Conservation (phyloP, 176 grass and related monocot genomes). For the Triticum aestivum region IWGSC_CS_RefSeq_v2.1 NC_057811.1:393467435-393467934, state of each 20-base stretch:
- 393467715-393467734: neutral
- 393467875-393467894: no score
- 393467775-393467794: neutral
- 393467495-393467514: constrained; percentile 21
- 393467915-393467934: no score
- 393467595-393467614: no score
- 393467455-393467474: neutral
- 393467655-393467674: no score
- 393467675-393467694: no score
- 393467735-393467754: neutral
- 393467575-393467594: neutral
- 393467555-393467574: neutral
- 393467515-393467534: neutral
- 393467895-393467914: no score
- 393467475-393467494: constrained; percentile 13
- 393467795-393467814: neutral
- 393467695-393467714: neutral
- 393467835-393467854: no score
- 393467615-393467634: no score
- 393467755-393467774: neutral
- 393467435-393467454: constrained; percentile 21
- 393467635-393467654: no score
- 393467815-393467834: no score
- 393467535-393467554: neutral
- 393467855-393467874: no score